These are phyloP conservation scores for Naumovozyma castellii DNA, from an alignment of 805 yeast species.

Conservation along the genomic window DNA sequence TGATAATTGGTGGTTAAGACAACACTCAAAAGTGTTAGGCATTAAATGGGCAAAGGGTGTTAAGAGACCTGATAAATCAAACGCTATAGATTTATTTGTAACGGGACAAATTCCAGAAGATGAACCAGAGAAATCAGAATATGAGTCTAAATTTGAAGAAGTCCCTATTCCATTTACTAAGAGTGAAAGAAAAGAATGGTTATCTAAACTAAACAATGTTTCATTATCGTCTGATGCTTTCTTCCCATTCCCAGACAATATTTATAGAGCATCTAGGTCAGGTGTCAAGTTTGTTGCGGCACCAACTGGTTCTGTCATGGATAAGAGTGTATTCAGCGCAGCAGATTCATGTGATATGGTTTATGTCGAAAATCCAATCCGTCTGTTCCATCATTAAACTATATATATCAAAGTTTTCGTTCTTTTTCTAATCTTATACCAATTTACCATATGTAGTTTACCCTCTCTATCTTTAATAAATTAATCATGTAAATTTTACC, in stretches of 20 bases:
- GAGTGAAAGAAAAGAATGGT: slow-evolving; percentile 84
- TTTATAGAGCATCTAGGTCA: slow-evolving; percentile 91
- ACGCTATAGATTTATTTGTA: slow-evolving; percentile 91
- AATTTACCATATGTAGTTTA: too few species aligned
- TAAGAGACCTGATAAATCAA: slow-evolving; percentile 96
- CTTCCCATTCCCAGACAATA: slow-evolving; percentile 99
- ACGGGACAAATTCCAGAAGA: slow-evolving; percentile 82
- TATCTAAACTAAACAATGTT: slow-evolving; percentile 67
- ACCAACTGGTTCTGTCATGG: slow-evolving; percentile 96
- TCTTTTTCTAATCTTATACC: neutral
- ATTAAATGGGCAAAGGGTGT: slow-evolving; percentile 98
- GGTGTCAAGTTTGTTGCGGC: slow-evolving; percentile 97
- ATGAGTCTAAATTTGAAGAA: slow-evolving; percentile 76
- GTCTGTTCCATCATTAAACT: slow-evolving; percentile 89
- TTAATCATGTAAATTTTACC: too few species aligned
- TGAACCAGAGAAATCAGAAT: slow-evolving; percentile 90
- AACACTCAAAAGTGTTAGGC: slow-evolving; percentile 86
- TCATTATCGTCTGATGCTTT: slow-evolving; percentile 95
- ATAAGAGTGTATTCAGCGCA: slow-evolving; percentile 88
- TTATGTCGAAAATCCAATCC: slow-evolving; percentile 93
- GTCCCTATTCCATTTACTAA: slow-evolving; percentile 76
- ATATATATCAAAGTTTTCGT: neutral
- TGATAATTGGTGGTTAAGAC: slow-evolving; percentile 99
- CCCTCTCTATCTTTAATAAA: too few species aligned
- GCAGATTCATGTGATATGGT: slow-evolving; percentile 87